phyloP scores from a whole-genome alignment of 306 rosid species.

The Ceratonia siliqua region DNA sequence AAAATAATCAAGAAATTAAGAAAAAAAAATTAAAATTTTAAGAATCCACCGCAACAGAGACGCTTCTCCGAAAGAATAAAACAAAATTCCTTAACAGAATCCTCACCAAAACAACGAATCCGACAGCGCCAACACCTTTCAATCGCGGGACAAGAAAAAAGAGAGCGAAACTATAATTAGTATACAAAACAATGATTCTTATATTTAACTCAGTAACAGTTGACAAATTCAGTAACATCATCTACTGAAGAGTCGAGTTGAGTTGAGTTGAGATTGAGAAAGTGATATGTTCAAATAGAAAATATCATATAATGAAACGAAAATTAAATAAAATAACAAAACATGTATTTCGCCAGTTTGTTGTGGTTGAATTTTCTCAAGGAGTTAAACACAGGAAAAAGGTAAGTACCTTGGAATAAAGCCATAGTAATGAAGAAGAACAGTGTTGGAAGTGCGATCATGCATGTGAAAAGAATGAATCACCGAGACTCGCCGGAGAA shows the following conservation, averaged over 20 bases:
- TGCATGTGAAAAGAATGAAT: slow-evolving; percentile 35
- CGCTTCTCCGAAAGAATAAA: slow-evolving; percentile 49
- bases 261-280: background rate
- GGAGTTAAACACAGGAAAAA: background rate
- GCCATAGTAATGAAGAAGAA: slow-evolving; percentile 42
- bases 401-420: slow-evolving; percentile 43
- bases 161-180: slow-evolving; percentile 44
- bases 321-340: too few relatives aligned
- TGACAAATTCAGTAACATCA: background rate
- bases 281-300: background rate
- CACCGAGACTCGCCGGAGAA: slow-evolving; percentile 36
- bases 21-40: slow-evolving; percentile 27
- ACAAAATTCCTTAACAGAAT: slow-evolving; percentile 56
- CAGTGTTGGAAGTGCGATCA: slow-evolving; percentile 34
- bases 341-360: background rate
- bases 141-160: slow-evolving; percentile 14
- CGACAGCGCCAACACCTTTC: slow-evolving; percentile 60
- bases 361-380: slow-evolving; percentile 18
- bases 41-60: slow-evolving; percentile 48
- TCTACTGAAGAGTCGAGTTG: background rate
- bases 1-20: background rate
- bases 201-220: slow-evolving; percentile 13
- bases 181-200: slow-evolving; percentile 25
- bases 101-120: slow-evolving; percentile 69
- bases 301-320: background rate